Base-by-base conservation (phyloP, 1,284 basidiomycete species). In the Phylloporus sp. region DNA sequence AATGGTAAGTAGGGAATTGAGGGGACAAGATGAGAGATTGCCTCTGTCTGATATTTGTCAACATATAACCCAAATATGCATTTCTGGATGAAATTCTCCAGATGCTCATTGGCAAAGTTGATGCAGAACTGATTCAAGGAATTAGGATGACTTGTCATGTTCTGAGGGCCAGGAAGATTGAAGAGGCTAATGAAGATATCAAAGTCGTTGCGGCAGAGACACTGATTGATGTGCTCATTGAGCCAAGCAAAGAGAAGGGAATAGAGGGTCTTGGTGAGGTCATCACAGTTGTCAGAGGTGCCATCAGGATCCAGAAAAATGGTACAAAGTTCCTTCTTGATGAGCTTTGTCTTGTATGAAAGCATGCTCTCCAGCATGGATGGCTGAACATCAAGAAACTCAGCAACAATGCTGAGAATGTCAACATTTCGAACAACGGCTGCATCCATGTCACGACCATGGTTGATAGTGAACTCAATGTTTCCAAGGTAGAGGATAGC, bases 221-320 rank as follows among this genome's bases (percentile, higher is more conserved):
- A 70, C n/a, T n/a, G n/a, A n/a, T n/a, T n/a, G n/a, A n/a, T n/a
- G n/a, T n/a, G n/a, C n/a, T n/a, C n/a, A n/a, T n/a, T n/a, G n/a
- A n/a, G n/a, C n/a, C 93, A 98, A 0, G 95, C 90, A 71, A 98
- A 96, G 29, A 98, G 84, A 71, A 98, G 95, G n/a, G 94, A 89
- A 74, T 98, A 98, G 53, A 98, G 83, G 70, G 96, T 93, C 61
- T 89, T 86, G 57, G 93, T 85, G 64, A 95, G 86, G 50, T 86
- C 84, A 71, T 96, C 92, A 53, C 94, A 85, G 76, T 98, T 96
- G 1, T 74, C 75, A 5, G 84, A 80, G 56, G 93, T 90, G 69
- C 90, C 91, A 59, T 88, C 84, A 1, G 86, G 87, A 66, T 87
- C 89, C 54, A 98, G 84, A 64, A 97, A 84, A 20, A 93, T 88